Conservation (phyloP, 176 grass and related monocot species). For the Neostapfia colusana region DNA sequence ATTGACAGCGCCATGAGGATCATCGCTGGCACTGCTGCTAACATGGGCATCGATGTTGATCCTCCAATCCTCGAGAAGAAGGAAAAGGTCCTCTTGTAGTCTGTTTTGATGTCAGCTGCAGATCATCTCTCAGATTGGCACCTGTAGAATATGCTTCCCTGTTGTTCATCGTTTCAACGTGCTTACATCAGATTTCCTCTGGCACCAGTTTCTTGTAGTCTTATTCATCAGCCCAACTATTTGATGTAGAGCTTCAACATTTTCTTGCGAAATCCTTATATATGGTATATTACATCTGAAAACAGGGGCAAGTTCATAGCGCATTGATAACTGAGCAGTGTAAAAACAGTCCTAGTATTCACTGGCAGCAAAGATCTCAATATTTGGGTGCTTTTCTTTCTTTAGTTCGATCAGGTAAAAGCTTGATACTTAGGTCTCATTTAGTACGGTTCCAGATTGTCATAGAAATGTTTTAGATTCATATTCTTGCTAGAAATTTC, state of each 20-base stretch:
- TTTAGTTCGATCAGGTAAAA: no score
- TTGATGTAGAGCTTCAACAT: not conserved
- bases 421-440: no score
- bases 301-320: not conserved
- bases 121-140: not conserved
- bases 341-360: not conserved
- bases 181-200: slow-evolving; percentile 2
- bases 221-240: not conserved
- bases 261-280: not conserved
- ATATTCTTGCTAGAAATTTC: no score
- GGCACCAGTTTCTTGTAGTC: slow-evolving; percentile 3
- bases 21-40: slow-evolving; percentile 84
- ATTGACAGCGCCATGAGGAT: slow-evolving; percentile 91
- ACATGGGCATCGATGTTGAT: slow-evolving; percentile 89
- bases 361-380: not conserved
- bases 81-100: slow-evolving; percentile 62
- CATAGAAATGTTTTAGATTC: no score
- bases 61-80: slow-evolving; percentile 77
- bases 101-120: slow-evolving; percentile 1
- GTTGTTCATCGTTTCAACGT: not conserved
- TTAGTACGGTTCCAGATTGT: no score
- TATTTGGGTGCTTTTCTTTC: not conserved
- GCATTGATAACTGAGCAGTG: not conserved
- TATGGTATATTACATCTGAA: not conserved
- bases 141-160: slow-evolving; percentile 44